These are phyloP conservation scores for Ascochyta pisi DNA, from an alignment of 2,329 filamentous ascomycete genomes.

Conservation along the genomic window DNA sequence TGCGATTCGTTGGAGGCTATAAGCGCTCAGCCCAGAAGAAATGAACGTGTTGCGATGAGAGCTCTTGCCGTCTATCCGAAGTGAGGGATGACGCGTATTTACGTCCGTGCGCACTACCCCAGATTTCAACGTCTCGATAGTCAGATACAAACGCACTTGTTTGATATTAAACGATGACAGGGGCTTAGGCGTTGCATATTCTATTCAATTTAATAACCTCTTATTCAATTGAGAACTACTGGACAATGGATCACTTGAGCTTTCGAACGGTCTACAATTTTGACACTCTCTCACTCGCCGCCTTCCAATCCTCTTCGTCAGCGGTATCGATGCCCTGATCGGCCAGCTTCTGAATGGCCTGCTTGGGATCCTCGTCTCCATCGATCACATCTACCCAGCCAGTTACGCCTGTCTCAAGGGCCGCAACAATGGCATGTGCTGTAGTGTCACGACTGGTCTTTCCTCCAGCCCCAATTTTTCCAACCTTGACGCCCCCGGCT, in stretches of 20 bases:
- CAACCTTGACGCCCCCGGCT: slow-evolving; percentile 58
- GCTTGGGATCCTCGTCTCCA: slow-evolving; percentile 54
- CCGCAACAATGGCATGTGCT: slow-evolving; percentile 57
- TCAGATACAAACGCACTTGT: no score
- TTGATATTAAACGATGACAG: no score
- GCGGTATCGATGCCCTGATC: slow-evolving; percentile 14
- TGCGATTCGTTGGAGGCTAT: background rate
- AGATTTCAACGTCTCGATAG: background rate
- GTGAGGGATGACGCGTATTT: slow-evolving; percentile 14
- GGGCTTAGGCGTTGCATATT: background rate
- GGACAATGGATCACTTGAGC: background rate
- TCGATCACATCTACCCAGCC: slow-evolving; percentile 63
- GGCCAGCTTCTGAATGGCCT: slow-evolving; percentile 14
- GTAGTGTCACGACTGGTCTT: slow-evolving; percentile 59
- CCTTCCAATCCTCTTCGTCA: slow-evolving; percentile 17
- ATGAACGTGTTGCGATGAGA: slow-evolving; percentile 10
- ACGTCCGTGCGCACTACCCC: slow-evolving; percentile 24
- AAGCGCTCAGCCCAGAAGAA: background rate
- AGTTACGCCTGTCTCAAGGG: slow-evolving; percentile 57
- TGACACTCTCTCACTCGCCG: slow-evolving; percentile 13
- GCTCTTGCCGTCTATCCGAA: slow-evolving; percentile 13
- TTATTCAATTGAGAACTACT: no score
- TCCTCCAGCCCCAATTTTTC: slow-evolving; percentile 53
- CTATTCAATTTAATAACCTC: no score
- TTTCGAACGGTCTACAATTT: slow-evolving; percentile 1